Conservation (phyloP, 768 basidiomycete species). For the Tylopilus cervinicoccineus region DNA sequence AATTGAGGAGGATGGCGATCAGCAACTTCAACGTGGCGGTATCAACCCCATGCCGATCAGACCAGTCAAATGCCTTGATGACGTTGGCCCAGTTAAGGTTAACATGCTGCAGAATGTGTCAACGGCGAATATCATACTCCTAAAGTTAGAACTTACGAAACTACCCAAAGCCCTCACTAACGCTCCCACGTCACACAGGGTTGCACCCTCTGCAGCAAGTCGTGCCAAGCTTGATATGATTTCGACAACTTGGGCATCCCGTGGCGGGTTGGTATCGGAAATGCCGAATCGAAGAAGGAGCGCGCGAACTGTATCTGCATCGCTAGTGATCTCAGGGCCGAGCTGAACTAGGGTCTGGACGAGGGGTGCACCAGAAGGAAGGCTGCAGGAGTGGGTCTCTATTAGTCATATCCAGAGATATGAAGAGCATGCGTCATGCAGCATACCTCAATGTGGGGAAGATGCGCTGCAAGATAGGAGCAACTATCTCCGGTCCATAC, state of each 20-base stretch:
- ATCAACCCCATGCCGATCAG: constrained; percentile 81
- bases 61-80: constrained; percentile 82
- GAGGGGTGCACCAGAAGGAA: constrained; percentile 62
- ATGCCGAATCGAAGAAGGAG: constrained; percentile 74
- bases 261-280: constrained; percentile 65
- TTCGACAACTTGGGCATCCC: constrained; percentile 67
- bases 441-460: constrained; percentile 70
- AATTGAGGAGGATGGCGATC: constrained; percentile 81
- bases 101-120: constrained; percentile 45
- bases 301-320: constrained; percentile 65
- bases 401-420: constrained; percentile 12
- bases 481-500: constrained; percentile 72
- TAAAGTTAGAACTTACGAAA: constrained; percentile 52
- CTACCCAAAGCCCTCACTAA: constrained; percentile 69
- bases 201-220: constrained; percentile 67
- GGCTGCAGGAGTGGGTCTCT: constrained; percentile 37
- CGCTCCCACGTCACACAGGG: constrained; percentile 70
- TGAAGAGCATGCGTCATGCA: constrained; percentile 11
- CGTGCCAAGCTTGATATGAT: constrained; percentile 65
- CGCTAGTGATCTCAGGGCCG: constrained; percentile 74
- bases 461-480: constrained; percentile 70
- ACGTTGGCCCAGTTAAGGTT: constrained; percentile 76
- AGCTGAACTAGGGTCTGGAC: constrained; percentile 75
- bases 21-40: constrained; percentile 86
- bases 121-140: neutral